Evolutionary conservation across 495 filamentous ascomycete genomes (phyloP), one percentile per base, ranked within the genome.

Genomic region (Podospora sp.): DNA sequence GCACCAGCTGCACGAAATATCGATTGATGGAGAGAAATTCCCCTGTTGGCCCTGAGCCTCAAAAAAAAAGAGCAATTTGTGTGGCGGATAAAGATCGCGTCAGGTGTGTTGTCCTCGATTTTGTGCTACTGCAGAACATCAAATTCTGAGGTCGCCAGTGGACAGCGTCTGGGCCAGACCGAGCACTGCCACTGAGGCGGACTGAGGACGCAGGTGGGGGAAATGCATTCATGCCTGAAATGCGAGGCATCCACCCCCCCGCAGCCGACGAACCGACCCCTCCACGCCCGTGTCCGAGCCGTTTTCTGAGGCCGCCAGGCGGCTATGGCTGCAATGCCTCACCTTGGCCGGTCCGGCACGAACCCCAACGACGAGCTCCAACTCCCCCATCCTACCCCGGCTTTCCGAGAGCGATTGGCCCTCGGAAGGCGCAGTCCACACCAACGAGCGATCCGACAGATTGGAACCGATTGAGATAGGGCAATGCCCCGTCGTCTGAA

Each of bases 251-350:
- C 33, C 26, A 21, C 7, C 18, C 60, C 18, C n/a, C 27, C 18
- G 22, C 46, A n/a, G 14, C 58, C 25, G 22, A 22, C 12, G 40
- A 46, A 18, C 40, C 40, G 40, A 46, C 40, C 40, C 40, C 9
- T 46, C 40, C 40, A 14, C 40, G 11, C 2, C 59, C 25, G 65
- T 49, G 53, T 22, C 40, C 68, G 59, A 67, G 70, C 70, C 62
- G 49, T 12, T 25, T 36, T 36, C 58, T 55, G 69, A 73, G 71
- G 68, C 71, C 65, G 68, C 70, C 67, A 58, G 62, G 70, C 70
- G 72, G 72, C 68, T 72, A 70, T 66, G 65, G 65, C 35, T 51
- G 49, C 65, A 65, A 62, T 35, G 33, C n/a, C 53, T 53, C 5
- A 46, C 40, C 5, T 46, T 6, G 40, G 40, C 40, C 40, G 49